Percentiles rank a stretch among this genome's conserved stretches.
Evolutionary conservation across 2,329 filamentous ascomycete species (phyloP).

Genomic region (Lasiodiplodia sp.): DNA sequence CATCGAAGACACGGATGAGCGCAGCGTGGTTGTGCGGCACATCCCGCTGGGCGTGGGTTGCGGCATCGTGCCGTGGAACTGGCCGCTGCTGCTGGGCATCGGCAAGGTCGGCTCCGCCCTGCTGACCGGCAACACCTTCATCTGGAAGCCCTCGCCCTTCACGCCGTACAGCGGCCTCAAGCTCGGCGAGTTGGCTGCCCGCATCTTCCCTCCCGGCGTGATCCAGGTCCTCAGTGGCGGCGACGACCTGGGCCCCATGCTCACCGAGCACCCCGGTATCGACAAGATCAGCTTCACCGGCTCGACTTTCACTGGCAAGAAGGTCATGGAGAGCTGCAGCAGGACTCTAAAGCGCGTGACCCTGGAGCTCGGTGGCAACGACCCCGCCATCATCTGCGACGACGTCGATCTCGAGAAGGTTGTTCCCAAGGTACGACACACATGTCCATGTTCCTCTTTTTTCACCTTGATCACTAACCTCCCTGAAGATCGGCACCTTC

Average conservation of each 20-base stretch:
- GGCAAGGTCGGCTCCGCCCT: constrained; percentile 66
- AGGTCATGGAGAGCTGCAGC: constrained; percentile 62
- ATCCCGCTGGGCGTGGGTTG: constrained; percentile 56
- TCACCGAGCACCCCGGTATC: constrained; percentile 66
- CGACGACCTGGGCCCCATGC: constrained; percentile 65
- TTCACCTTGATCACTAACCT: background rate
- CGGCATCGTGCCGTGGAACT: constrained; percentile 54
- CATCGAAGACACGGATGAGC: constrained; percentile 54
- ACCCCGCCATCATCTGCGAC: constrained; percentile 66
- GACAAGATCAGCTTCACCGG: constrained; percentile 71
- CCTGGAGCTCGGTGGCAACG: constrained; percentile 69
- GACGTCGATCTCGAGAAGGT: constrained; percentile 56
- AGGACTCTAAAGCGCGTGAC: constrained; percentile 66
- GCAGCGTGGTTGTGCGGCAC: constrained; percentile 55
- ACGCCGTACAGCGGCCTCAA: constrained; percentile 67
- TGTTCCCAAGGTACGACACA: constrained; percentile 37
- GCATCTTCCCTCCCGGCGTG: constrained; percentile 68
- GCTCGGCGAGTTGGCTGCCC: constrained; percentile 62
- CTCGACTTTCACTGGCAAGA: constrained; percentile 65
- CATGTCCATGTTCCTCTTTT: too few species aligned
- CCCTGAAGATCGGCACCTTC: constrained; percentile 51
- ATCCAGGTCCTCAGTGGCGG: constrained; percentile 66
- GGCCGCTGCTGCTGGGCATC: constrained; percentile 57
- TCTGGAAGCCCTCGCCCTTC: constrained; percentile 64
- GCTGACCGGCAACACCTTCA: constrained; percentile 63